Percentiles rank a stretch among this genome's conserved stretches.
Conservation (phyloP, 768 basidiomycete species). For the Xanthoconium purpureum region DNA sequence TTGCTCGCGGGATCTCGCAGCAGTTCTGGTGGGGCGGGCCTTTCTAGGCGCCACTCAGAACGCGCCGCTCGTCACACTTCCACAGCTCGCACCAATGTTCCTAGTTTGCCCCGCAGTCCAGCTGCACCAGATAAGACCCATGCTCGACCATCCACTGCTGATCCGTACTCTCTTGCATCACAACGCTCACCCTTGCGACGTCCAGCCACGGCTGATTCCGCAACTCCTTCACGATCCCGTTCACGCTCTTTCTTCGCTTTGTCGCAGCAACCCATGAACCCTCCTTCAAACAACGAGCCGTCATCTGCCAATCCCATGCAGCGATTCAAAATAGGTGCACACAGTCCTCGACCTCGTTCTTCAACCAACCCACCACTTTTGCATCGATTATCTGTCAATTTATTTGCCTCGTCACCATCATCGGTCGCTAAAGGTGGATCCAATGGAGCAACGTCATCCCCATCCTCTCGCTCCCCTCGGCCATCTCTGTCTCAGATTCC, state of each 20-base stretch:
- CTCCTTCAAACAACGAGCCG: constrained; percentile 8
- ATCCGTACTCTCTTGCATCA: constrained; percentile 12
- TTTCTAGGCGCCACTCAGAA: constrained; percentile 48
- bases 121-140: constrained; percentile 2
- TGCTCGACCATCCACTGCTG: constrained; percentile 18
- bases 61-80: constrained; percentile 14
- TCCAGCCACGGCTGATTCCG: constrained; percentile 44
- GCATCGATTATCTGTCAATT: constrained; percentile 65
- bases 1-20: constrained; percentile 19
- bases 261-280: constrained; percentile 18
- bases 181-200: constrained; percentile 26
- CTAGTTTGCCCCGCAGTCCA: constrained; percentile 13
- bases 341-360: constrained; percentile 43
- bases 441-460: constrained; percentile 19
- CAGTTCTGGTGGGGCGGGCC: constrained; percentile 26
- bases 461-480: constrained; percentile 41
- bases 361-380: constrained; percentile 68
- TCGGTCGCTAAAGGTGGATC: constrained; percentile 23
- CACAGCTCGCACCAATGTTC: constrained; percentile 4
- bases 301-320: constrained; percentile 1
- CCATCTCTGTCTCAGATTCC: constrained; percentile 43
- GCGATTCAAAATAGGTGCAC: constrained; percentile 26
- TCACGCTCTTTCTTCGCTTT: constrained; percentile 30
- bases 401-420: constrained; percentile 50
- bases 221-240: constrained; percentile 32